Percentiles rank a stretch among this genome's conserved stretches.
These are phyloP conservation scores for Draba incana DNA, from an alignment of 345 rosid genomes.

Conservation along the genomic window DNA sequence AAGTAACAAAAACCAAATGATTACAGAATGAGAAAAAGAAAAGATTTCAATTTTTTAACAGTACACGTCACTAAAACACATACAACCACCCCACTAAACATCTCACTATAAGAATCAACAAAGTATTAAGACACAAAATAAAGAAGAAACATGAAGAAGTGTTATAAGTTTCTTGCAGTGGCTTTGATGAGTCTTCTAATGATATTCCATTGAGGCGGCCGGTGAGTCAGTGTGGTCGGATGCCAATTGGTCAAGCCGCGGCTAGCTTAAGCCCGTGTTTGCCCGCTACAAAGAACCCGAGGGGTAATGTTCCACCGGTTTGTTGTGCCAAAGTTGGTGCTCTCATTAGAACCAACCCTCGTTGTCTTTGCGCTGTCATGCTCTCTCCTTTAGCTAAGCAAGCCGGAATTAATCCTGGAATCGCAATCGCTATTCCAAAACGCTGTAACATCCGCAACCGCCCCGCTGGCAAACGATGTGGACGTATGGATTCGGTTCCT, in stretches of 20 bases:
- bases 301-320: conserved; percentile 55
- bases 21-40: conserved; percentile 14
- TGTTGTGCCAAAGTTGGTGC: conserved; percentile 77
- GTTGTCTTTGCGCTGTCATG: conserved; percentile 74
- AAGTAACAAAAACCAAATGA: conserved; percentile 35
- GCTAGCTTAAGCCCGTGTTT: conserved; percentile 79
- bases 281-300: conserved; percentile 58
- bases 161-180: conserved; percentile 29
- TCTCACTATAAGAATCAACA: conserved; percentile 36
- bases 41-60: not conserved
- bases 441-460: conserved; percentile 81
- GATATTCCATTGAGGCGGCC: conserved; percentile 46
- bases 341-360: conserved; percentile 65
- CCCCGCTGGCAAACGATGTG: conserved; percentile 75
- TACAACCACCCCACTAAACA: conserved; percentile 44
- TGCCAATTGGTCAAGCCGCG: conserved; percentile 65
- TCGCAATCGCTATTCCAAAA: conserved; percentile 76
- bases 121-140: conserved; percentile 24
- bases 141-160: conserved; percentile 38
- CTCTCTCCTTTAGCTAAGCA: conserved; percentile 80
- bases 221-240: conserved; percentile 80
- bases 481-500: conserved; percentile 53
- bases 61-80: conserved; percentile 31
- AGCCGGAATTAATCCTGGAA: conserved; percentile 75
- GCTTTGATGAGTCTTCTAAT: conserved; percentile 43